Evolutionary conservation across 345 rosid genomes (phyloP), one percentile per base, ranked within the genome.

Genomic region (Salix arbutifolia): DNA sequence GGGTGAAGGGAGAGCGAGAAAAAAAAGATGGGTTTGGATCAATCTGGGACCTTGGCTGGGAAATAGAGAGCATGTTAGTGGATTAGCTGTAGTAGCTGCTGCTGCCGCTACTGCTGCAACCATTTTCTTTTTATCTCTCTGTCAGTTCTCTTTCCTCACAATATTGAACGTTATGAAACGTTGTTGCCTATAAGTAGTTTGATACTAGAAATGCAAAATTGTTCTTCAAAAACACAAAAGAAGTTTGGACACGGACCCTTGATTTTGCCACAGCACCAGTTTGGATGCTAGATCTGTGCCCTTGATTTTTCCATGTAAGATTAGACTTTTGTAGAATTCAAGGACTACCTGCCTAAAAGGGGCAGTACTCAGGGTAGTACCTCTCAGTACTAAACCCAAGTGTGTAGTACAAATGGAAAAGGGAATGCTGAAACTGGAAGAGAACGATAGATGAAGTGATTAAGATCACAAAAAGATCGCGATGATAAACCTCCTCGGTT

Each of bases 241-340:
- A 40, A 50, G 16, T 1, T 48, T 21, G 62, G 21, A 42, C 30
- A 14, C 11, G 8, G 18, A 23, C 18, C 67, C 52, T 25, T 52
- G 77, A 75, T 25, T 35, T 75, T 50, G 40, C 78, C 78, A 67
- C 78, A 23, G 6, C 33, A 35, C 56, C 50, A 75, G 19, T 16
- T 17, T 14, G 11, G 3, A 50, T 6, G 18, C 56, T 25, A 52
- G 33, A 38, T 75, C 19, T 53, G 38, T 0, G 56, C 30, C 14
- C 40, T 52, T 53, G 38, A 67, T 53, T 18, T 53, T 26, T 30
- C 37, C 38, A 1, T 25, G 28, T 11, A 8, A 37, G 64, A 71
- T 71, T 11, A 18, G 65, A 73, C 11, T 23, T 31, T 4, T 38
- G 67, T 8, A 60, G 50, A 19, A 5, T 8, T 25, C 1, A 16